These are phyloP conservation scores for Ambrosia artemisiifolia DNA, from an alignment of 129 eudicot species.

Conservation along the genomic window DNA sequence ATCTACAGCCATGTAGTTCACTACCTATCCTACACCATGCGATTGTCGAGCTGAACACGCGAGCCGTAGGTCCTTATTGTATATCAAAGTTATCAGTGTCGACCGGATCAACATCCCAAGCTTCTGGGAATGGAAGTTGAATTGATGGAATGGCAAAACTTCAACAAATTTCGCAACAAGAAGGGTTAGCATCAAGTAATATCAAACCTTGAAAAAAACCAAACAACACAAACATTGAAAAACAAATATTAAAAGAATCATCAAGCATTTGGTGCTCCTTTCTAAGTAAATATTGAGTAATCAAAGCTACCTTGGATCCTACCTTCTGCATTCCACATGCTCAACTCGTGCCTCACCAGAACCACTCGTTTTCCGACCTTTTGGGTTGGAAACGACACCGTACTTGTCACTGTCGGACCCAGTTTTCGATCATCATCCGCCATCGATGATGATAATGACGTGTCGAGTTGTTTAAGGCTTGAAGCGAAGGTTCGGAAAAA, in stretches of 20 bases:
- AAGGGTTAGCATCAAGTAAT: slow-evolving; percentile 60
- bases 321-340: slow-evolving; percentile 98
- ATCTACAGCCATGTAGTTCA: slow-evolving; percentile 95
- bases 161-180: slow-evolving; percentile 70
- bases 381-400: slow-evolving; percentile 42
- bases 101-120: slow-evolving; percentile 80
- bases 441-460: slow-evolving; percentile 13
- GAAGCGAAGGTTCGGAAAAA: no score
- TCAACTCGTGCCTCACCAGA: slow-evolving; percentile 92
- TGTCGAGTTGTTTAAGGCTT: slow-evolving; percentile 41
- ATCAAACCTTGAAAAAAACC: no score
- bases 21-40: slow-evolving; percentile 91
- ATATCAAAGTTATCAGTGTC: slow-evolving; percentile 64
- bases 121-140: slow-evolving; percentile 74
- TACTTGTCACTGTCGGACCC: slow-evolving; percentile 18
- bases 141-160: slow-evolving; percentile 74
- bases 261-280: slow-evolving; percentile 92
- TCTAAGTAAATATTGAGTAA: slow-evolving; percentile 74
- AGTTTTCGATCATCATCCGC: slow-evolving; percentile 20
- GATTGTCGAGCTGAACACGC: slow-evolving; percentile 82
- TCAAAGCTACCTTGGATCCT: slow-evolving; percentile 94
- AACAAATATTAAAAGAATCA: slow-evolving; percentile 82
- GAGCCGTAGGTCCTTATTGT: slow-evolving; percentile 78
- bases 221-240: slow-evolving; percentile 54
- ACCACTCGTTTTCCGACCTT: slow-evolving; percentile 76